Conservation (phyloP, 2,329 filamentous ascomycete species). For the Talaromyces amestolkiae region DNA sequence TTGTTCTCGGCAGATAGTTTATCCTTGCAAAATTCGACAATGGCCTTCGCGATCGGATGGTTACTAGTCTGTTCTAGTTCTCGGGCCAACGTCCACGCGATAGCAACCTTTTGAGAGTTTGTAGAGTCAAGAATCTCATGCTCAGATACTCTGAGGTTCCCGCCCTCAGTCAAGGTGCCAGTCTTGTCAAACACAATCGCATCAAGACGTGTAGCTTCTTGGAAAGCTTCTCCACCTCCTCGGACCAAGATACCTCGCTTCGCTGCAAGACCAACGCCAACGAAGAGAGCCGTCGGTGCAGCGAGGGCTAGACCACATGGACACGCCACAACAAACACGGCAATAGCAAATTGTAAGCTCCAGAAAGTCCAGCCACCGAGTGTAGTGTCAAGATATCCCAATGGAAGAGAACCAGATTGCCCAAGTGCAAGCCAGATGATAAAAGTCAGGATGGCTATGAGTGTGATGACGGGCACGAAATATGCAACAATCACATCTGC, state of each 20-base stretch:
- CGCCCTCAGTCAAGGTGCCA: constrained; percentile 71
- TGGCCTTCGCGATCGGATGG: constrained; percentile 59
- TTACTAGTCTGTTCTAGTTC: constrained; percentile 58
- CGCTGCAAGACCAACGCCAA: constrained; percentile 75
- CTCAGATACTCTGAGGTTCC: constrained; percentile 56
- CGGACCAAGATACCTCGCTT: constrained; percentile 78
- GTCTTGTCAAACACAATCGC: constrained; percentile 88
- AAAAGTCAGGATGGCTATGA: constrained; percentile 49
- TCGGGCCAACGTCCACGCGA: constrained; percentile 48
- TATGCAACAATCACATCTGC: constrained; percentile 50
- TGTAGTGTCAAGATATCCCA: constrained; percentile 51
- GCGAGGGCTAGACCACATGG: constrained; percentile 80
- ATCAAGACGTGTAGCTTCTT: constrained; percentile 75
- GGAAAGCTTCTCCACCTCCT: constrained; percentile 80
- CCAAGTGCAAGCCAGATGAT: constrained; percentile 48
- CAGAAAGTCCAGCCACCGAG: constrained; percentile 53
- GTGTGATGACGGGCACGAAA: constrained; percentile 50
- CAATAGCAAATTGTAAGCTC: constrained; percentile 67
- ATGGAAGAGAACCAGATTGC: constrained; percentile 42
- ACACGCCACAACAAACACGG: constrained; percentile 83
- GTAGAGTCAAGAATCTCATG: constrained; percentile 41
- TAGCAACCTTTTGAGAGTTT: constrained; percentile 33
- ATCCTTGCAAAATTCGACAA: constrained; percentile 49
- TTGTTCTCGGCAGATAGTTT: constrained; percentile 16
- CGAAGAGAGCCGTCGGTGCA: constrained; percentile 83